Percentiles rank a stretch among this genome's conserved stretches.
These are phyloP conservation scores for Yamadazyma triangularis DNA, from an alignment of 1,139 yeast genomes.

Conservation along the genomic window DNA sequence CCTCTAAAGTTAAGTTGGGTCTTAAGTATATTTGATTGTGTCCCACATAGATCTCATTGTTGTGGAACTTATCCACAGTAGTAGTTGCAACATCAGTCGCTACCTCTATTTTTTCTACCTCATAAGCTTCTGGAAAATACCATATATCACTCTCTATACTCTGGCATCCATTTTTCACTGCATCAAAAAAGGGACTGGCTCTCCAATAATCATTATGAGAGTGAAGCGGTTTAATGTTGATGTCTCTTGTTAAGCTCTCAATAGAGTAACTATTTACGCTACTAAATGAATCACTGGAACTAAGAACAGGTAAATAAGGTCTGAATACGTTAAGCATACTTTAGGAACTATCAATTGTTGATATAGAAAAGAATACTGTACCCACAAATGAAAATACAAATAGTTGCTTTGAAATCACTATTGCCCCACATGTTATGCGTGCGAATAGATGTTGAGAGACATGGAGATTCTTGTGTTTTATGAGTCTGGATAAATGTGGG, in stretches of 20 bases:
- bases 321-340: slow-evolving; percentile 13
- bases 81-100: slow-evolving; percentile 15
- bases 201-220: slow-evolving; percentile 82
- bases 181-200: slow-evolving; percentile 55
- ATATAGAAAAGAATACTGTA: no score
- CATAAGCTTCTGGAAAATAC: slow-evolving; percentile 35
- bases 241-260: slow-evolving; percentile 45
- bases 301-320: slow-evolving; percentile 4
- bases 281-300: background rate
- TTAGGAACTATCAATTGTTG: no score
- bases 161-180: slow-evolving; percentile 52
- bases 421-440: no score
- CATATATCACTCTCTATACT: slow-evolving; percentile 75
- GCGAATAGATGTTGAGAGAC: no score
- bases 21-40: slow-evolving; percentile 51
- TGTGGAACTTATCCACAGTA: slow-evolving; percentile 15
- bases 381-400: no score
- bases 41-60: slow-evolving; percentile 56
- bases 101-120: slow-evolving; percentile 20
- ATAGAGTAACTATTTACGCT: no score
- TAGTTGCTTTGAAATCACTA: no score
- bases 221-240: slow-evolving; percentile 50
- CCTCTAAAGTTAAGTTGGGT: slow-evolving; percentile 39
- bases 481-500: no score
- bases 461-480: no score